phyloP scores from a whole-genome alignment of 768 basidiomycete genomes.

The Termitomyces sp. region DNA sequence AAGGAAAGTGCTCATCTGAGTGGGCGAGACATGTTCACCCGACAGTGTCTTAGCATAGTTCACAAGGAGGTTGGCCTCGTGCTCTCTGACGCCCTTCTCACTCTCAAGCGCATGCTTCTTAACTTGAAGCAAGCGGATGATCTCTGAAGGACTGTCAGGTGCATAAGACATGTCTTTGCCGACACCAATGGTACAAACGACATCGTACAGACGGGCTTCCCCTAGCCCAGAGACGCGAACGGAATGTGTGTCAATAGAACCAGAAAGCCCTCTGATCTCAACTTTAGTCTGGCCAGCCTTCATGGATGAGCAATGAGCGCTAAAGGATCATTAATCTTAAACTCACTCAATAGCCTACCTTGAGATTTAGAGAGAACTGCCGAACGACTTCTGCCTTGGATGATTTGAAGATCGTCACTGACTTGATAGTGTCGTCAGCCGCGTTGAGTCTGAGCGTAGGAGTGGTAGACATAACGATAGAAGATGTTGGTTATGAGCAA shows the following conservation, averaged over 20 bases:
- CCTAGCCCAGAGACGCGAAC: conserved; percentile 52
- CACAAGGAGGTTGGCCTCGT: conserved; percentile 41
- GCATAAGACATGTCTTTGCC: conserved; percentile 19
- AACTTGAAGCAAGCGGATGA: conserved; percentile 34
- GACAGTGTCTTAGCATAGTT: conserved; percentile 43
- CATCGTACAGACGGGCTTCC: conserved; percentile 50
- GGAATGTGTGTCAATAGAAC: conserved; percentile 49
- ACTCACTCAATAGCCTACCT: conserved; percentile 32
- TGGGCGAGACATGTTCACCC: conserved; percentile 39
- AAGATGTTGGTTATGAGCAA: not conserved
- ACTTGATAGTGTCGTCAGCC: conserved; percentile 46
- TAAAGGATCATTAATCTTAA: not conserved
- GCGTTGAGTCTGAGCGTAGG: conserved; percentile 25
- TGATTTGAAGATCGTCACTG: conserved; percentile 58
- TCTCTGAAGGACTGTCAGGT: conserved; percentile 27
- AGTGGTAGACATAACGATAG: conserved; percentile 3
- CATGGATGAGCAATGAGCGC: conserved; percentile 1
- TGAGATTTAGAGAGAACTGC: conserved; percentile 44
- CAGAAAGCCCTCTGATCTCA: conserved; percentile 47
- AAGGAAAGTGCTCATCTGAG: conserved; percentile 40
- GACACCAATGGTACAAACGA: conserved; percentile 43
- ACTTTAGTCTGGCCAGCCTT: conserved; percentile 56
- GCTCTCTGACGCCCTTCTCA: conserved; percentile 37
- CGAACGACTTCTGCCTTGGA: conserved; percentile 57
- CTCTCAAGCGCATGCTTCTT: conserved; percentile 35